Base-by-base conservation (phyloP, 2,329 filamentous ascomycete genomes). In the Ascochyta rabiei region DNA sequence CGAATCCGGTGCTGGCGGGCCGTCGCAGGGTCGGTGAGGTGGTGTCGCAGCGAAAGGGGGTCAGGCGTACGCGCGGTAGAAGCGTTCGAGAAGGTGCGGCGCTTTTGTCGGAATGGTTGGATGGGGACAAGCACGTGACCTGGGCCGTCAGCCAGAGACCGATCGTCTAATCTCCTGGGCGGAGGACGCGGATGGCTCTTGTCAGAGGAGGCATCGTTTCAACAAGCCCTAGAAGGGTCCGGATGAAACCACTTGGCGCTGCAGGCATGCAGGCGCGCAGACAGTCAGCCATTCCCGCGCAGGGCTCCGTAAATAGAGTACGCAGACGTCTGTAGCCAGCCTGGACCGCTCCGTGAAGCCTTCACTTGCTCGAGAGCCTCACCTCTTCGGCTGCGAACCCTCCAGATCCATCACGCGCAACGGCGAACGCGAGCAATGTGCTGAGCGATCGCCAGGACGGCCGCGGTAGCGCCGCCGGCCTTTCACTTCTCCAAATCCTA, bases 91-190 rank as follows among this genome's bases (percentile, higher is more conserved):
- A 72, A 69, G 66, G 59, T 57, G 53, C 56, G 57, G 48, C 63
- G 68, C 62, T 73, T 71, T 72, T 71, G 70, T 68, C 60, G 57
- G 61, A 50, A 61, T 61, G 60, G 64, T 59, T 66, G 59, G 56
- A 68, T 53, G 64, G 60, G 61, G 67, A 63, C 62, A 60, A 64
- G 69, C 65, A 69, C 61, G 63, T 67, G 69, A 68, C 62, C 65
- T 60, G 70, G 69, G 63, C 67, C 67, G 68, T 71, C 65, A 74
- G 66, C 67, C 73, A 72, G 70, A 72, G 69, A 70, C 68, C 72
- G 69, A 72, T 73, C 70, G 70, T 72, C 71, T 70, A 72, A 74
- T 73, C 66, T 74, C 70, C 71, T 69, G 70, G 64, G 67, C 67
- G 68, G 67, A 70, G 58, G 67, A 69, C 58, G 67, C 69, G 69